Evolutionary conservation across 106 monocot species (phyloP), one percentile per base, ranked within the genome.

Genomic region (Allium cepa): DNA sequence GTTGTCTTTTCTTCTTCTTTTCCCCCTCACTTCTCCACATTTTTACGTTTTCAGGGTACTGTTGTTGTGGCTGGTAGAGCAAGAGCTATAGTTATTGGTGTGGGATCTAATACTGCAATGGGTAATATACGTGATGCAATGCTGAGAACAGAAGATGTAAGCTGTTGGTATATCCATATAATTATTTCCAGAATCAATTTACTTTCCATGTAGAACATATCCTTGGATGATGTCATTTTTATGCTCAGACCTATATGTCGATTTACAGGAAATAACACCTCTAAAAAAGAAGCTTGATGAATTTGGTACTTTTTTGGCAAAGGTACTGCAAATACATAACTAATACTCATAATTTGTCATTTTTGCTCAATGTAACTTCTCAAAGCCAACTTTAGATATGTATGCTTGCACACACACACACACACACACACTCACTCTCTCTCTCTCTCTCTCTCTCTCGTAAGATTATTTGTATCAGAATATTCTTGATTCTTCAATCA

Each of bases 271-370:
- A 78, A 77, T 66, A 51, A 99, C 99, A 53, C 99, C 99, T 22
- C 81, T 99, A 76, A 99, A 99, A 79, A 99, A 99, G 80, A 99
- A 99, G 63, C 99, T 99, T 76, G 99, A 99, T 83, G 99, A 99
- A 74, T 99, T 99, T 74, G 90, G 99, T 56, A 93, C 90, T 49
- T 99, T 99, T 85, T 67, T 99, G 71, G 93, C 99, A 46, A 99
- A 99, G 93, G 99, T 99, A 77, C 55, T 57, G 22, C 11, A 6
- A 8, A 17, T 46, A 17, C 50, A 16, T 22, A 49, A 51, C 28
- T 27, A 50, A 12, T 2, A 67, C 17, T 52, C 26, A 10, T 51
- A 15, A 53, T 17, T 64, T 52, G 26, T 67, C 10, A 52, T 26
- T 67, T 18, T 16, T 64, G 46, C 67, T 2, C 26, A 67, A 22